These are phyloP conservation scores for Spinacia oleracea DNA, from an alignment of 179 eudicot genomes.

Conservation along the genomic window DNA sequence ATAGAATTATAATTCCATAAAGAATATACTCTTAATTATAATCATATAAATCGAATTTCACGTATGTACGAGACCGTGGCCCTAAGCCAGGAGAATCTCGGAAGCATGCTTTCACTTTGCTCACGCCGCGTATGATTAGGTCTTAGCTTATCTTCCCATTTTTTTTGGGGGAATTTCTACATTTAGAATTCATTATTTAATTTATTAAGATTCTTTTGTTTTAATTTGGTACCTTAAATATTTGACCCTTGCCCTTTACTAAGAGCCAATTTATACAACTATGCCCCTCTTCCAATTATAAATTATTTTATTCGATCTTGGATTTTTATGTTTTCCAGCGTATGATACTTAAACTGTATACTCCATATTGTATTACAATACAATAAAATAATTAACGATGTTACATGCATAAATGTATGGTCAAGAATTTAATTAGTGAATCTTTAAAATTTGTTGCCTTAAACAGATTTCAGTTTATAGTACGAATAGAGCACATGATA, in stretches of 20 bases:
- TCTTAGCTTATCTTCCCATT: not conserved
- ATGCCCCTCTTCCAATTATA: not conserved
- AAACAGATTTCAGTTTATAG: not conserved
- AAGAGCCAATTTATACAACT: slow-evolving; percentile 15
- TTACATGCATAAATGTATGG: not conserved
- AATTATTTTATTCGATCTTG: not conserved
- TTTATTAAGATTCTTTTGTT: not conserved
- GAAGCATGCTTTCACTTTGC: slow-evolving; percentile 6
- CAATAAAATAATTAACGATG: not conserved
- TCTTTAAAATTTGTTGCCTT: not conserved
- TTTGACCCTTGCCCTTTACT: slow-evolving; percentile 16
- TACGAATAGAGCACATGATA: slow-evolving; percentile 1
- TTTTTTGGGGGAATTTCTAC: not conserved
- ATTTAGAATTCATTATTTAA: not conserved
- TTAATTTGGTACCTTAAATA: not conserved
- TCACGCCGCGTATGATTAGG: slow-evolving; percentile 30
- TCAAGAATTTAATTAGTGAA: not conserved
- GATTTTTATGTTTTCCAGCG: not conserved
- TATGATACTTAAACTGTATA: not conserved
- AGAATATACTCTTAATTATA: slow-evolving; percentile 14
- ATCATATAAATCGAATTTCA: not conserved
- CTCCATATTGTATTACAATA: not conserved
- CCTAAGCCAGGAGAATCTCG: slow-evolving; percentile 14
- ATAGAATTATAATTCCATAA: not conserved
- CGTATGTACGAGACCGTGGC: slow-evolving; percentile 2